phyloP scores from a whole-genome alignment of 768 basidiomycete species.

The Amanita phalloides region DNA sequence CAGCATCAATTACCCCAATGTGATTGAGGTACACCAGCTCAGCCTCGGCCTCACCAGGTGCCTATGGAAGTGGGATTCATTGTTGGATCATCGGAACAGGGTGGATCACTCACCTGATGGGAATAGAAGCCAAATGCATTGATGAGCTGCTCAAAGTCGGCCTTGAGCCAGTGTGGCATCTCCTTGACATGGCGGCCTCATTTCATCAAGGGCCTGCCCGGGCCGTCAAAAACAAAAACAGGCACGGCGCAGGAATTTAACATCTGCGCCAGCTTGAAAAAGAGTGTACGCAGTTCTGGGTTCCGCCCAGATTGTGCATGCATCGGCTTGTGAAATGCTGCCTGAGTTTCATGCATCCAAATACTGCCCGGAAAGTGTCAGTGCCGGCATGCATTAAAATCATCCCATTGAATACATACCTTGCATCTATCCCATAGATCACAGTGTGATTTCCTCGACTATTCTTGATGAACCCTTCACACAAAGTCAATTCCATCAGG shows the following conservation, averaged over 20 bases:
- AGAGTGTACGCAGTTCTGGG: not conserved
- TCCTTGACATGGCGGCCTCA: too few relatives aligned
- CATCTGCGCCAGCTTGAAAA: constrained; percentile 20
- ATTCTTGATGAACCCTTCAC: too few relatives aligned
- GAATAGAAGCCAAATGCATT: not conserved
- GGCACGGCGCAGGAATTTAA: constrained; percentile 72
- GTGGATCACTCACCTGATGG: not conserved
- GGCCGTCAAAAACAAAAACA: constrained; percentile 86
- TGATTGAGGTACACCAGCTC: not conserved
- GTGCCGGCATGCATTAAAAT: too few relatives aligned
- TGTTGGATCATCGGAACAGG: not conserved
- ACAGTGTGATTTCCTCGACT: too few relatives aligned
- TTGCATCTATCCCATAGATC: too few relatives aligned
- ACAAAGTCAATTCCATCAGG: too few relatives aligned
- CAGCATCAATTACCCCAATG: not conserved
- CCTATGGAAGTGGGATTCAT: not conserved
- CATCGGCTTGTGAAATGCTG: not conserved
- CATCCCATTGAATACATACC: too few relatives aligned
- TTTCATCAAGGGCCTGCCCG: too few relatives aligned
- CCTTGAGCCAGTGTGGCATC: not conserved
- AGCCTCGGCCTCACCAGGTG: not conserved
- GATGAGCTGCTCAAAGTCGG: not conserved
- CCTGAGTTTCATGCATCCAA: too few relatives aligned
- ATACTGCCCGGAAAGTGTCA: too few relatives aligned
- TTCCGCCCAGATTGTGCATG: not conserved